Evolutionary conservation across 2,329 filamentous ascomycete species (phyloP).

Genomic region (Zasmidium angulare): DNA sequence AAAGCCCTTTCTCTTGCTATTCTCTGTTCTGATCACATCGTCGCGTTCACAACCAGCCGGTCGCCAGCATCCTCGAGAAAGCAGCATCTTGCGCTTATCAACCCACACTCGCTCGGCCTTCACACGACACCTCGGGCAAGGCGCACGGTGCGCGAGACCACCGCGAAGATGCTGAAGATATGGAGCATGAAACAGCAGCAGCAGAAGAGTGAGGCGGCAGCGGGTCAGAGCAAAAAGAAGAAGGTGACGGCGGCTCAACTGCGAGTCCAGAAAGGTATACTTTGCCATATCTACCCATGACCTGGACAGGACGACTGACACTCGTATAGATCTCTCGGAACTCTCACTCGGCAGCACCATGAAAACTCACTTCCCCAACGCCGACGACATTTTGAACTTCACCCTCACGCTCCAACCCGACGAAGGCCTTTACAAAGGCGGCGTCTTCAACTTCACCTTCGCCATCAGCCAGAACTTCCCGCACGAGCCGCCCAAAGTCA

Average conservation of each 20-base stretch:
- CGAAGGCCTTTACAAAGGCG: slow-evolving; percentile 85
- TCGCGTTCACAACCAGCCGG: background rate
- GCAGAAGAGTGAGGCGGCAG: slow-evolving; percentile 86
- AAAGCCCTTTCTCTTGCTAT: background rate
- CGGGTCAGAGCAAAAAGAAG: slow-evolving; percentile 80
- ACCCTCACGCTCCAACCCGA: slow-evolving; percentile 78
- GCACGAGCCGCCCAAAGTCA: slow-evolving; percentile 96
- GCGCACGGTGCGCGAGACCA: slow-evolving; percentile 5
- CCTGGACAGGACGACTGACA: no score
- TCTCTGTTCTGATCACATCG: background rate
- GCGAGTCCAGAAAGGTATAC: slow-evolving; percentile 86
- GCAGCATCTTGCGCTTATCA: background rate
- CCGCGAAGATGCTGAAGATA: slow-evolving; percentile 88
- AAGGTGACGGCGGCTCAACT: slow-evolving; percentile 96
- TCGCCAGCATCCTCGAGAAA: background rate
- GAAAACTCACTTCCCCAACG: slow-evolving; percentile 77
- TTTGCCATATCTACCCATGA: background rate
- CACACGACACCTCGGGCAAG: background rate
- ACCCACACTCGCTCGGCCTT: background rate
- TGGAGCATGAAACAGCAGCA: slow-evolving; percentile 98
- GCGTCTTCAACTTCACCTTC: slow-evolving; percentile 86
- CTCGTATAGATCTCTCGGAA: slow-evolving; percentile 70
- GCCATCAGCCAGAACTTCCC: slow-evolving; percentile 93
- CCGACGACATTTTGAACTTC: slow-evolving; percentile 85
- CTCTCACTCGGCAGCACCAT: slow-evolving; percentile 76